phyloP scores from a whole-genome alignment of 139 green algal genomes.

The Coelastrella sp. region DNA sequence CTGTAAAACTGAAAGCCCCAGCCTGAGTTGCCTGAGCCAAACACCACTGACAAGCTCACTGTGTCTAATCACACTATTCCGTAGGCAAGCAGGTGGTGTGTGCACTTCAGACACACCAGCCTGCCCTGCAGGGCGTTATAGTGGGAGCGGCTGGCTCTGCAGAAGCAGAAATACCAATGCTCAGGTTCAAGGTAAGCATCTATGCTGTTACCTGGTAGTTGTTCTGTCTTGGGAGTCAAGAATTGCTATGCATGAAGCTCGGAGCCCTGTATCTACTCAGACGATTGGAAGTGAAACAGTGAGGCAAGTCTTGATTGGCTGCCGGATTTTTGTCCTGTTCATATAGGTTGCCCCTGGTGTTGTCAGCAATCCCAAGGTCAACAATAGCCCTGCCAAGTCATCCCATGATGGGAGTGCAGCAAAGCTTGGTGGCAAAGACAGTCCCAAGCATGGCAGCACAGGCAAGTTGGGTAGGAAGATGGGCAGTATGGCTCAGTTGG shows the following conservation, averaged over 20 bases:
- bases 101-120: conserved; percentile 41
- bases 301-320: not conserved
- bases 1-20: no score
- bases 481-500: conserved; percentile 5
- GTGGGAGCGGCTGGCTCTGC: conserved; percentile 46
- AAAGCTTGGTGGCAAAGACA: conserved; percentile 1
- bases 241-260: no score
- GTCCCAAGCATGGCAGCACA: not conserved
- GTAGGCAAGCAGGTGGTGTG: conserved; percentile 41
- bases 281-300: not conserved
- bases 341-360: not conserved
- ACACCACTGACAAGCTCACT: no score
- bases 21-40: no score
- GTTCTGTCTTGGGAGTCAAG: no score
- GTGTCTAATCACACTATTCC: no score
- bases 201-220: no score
- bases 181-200: conserved; percentile 33
- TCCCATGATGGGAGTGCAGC: not conserved
- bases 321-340: no score
- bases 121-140: conserved; percentile 36
- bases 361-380: no score
- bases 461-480: not conserved
- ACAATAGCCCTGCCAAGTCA: not conserved
- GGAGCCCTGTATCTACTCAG: not conserved
- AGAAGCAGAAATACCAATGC: conserved; percentile 53